Conservation (phyloP, 2,329 filamentous ascomycete species). For the Cytospora schulzeri region DNA sequence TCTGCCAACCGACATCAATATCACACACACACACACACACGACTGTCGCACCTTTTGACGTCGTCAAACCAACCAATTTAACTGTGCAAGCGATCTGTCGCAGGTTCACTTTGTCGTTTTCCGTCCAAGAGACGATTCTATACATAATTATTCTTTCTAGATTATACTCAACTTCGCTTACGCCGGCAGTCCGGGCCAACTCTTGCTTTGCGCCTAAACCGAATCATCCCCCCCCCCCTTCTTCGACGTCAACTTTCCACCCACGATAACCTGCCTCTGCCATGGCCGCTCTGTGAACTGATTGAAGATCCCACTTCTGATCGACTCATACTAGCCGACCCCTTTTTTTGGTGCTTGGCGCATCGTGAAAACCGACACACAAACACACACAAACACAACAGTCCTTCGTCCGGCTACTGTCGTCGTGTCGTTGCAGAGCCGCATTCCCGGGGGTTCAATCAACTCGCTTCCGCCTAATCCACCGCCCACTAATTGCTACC, state of each 20-base stretch:
- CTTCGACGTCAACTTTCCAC: not conserved
- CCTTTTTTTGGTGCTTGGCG: conserved; percentile 21
- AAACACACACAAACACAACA: not conserved
- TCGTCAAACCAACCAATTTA: conserved; percentile 16
- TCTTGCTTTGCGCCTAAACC: conserved; percentile 4
- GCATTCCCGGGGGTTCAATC: conserved; percentile 5
- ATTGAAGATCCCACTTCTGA: conserved; percentile 9
- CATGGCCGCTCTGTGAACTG: conserved; percentile 26
- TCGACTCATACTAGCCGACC: not conserved
- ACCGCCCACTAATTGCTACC: conserved; percentile 13
- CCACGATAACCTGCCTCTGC: conserved; percentile 11
- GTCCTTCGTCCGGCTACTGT: conserved; percentile 9
- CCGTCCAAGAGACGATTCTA: not conserved
- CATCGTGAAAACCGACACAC: conserved; percentile 16
- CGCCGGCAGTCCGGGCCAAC: conserved; percentile 15
- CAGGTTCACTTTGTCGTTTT: not conserved
- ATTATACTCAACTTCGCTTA: conserved; percentile 21
- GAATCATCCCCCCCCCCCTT: not conserved
- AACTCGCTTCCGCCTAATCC: conserved; percentile 17
- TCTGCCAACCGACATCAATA: not conserved
- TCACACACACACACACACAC: too few species aligned
- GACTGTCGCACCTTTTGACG: not conserved
- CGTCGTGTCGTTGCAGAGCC: conserved; percentile 2
- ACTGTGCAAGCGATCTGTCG: conserved; percentile 6
- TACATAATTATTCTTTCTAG: conserved; percentile 17